Conservation (phyloP, 192 early-diverging fungal species). For the Umbelopsis vinacea region DNA sequence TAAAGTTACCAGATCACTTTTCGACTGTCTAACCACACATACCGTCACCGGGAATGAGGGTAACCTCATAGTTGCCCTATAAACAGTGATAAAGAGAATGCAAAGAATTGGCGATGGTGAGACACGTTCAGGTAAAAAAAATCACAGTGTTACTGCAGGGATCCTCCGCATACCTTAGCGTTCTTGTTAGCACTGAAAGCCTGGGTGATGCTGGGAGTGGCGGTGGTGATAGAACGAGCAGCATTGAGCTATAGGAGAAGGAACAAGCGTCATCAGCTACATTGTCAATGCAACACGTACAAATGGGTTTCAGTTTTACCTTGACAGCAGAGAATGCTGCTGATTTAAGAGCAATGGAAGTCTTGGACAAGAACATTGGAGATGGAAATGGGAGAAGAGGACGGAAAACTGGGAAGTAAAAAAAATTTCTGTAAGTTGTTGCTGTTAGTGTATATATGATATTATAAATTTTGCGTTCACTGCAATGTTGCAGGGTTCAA, state of each 20-base stretch:
- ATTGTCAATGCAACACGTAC: neutral
- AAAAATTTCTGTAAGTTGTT: neutral
- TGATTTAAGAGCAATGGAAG: constrained; percentile 36
- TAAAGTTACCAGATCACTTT: too few species aligned
- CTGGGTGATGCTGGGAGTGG: constrained; percentile 50
- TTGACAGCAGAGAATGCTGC: constrained; percentile 35
- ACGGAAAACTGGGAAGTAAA: constrained; percentile 18
- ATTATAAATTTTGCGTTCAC: constrained; percentile 16
- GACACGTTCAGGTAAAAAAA: too few species aligned
- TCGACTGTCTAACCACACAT: too few species aligned
- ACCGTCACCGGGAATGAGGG: constrained; percentile 97
- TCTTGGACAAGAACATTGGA: constrained; percentile 46
- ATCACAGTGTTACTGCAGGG: too few species aligned
- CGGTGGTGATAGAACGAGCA: constrained; percentile 47
- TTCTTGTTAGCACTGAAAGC: constrained; percentile 61
- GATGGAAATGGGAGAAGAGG: constrained; percentile 25
- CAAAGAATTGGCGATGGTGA: neutral
- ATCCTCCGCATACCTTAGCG: constrained; percentile 48
- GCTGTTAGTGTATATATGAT: neutral
- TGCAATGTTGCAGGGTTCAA: constrained; percentile 16
- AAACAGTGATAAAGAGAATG: neutral
- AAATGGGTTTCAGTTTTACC: constrained; percentile 25
- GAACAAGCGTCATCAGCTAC: neutral
- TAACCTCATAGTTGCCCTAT: constrained; percentile 85
- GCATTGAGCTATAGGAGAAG: constrained; percentile 30